Base-by-base conservation (phyloP, 306 rosid genomes). In the Boehmeria nivea region DNA sequence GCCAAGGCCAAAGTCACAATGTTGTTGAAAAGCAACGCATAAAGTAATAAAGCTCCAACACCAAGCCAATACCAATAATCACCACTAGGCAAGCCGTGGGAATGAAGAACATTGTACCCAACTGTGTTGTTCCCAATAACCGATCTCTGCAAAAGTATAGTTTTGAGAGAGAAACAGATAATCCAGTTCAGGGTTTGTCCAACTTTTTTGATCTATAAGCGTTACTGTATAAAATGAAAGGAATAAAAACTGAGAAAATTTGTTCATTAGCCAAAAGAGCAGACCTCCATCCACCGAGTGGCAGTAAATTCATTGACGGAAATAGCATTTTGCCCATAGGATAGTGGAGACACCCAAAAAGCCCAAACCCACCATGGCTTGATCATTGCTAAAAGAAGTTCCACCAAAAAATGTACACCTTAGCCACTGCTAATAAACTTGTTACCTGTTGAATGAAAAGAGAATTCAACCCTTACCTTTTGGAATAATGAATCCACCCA, bases 331-430 rank as follows among this genome's bases (percentile, higher is more conserved):
- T 85, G 95, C 33, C 83, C 97, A 61, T 83, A 85, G 51, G 89
- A 65, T 28, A 89, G 85, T 22, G 97, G 97, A 16, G 97, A 89
- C 65, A 89, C 3, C 93, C 95, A 89, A 68, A 74, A 85, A 21
- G 79, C 95, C 97, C 97, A 85, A 47, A 61, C 34, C 93, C 89
- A 85, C 97, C 97, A 89, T 31, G 93, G 82, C 74, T 83, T 81
- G 42, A 89, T 77, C 79, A 76, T 72, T 33, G 39, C 97, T 89
- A 80, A 52, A 67, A 61, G 22, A 72, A 50, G 51, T 34, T 38
- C 2, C 10, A 22, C 2, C 10, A 22, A 26, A 9, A 19, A 57
- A 34, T 31, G 14, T 15, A 12, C 12, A 8, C 18, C 1, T 18
- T 54, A 8, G 6, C 6, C 19, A 3, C 20, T 19, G 27, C 5